Conservation (phyloP, 306 rosid genomes). For the Purshia tridentata region DNA sequence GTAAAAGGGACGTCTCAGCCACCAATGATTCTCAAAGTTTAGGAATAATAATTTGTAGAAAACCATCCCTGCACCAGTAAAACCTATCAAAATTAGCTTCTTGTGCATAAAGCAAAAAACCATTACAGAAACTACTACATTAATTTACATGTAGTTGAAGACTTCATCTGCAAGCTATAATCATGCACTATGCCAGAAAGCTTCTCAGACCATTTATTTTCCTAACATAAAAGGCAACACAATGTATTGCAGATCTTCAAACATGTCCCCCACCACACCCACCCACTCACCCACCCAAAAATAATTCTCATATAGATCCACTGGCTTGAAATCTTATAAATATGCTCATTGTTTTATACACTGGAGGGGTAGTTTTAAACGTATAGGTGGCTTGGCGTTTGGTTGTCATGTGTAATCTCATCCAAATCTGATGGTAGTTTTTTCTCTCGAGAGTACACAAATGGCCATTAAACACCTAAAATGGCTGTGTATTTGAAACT, state of each 20-base stretch:
- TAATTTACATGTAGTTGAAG: background rate
- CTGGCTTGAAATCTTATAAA: background rate
- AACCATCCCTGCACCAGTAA: conserved; percentile 64
- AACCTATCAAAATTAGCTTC: conserved; percentile 14
- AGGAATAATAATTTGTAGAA: conserved; percentile 63
- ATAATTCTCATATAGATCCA: no score
- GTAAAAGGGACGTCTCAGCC: background rate
- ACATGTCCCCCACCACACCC: no score
- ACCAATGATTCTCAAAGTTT: conserved; percentile 44
- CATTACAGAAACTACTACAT: background rate
- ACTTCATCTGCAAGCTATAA: background rate
- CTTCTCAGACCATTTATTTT: background rate
- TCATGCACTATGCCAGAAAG: background rate
- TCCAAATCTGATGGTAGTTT: background rate
- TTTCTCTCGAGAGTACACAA: background rate
- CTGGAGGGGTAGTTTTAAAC: background rate
- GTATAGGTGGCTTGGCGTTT: background rate
- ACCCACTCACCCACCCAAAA: no score
- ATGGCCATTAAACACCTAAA: no score
- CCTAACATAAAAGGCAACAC: background rate
- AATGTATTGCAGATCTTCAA: background rate
- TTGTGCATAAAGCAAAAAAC: background rate
- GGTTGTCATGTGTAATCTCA: background rate
- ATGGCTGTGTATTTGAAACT: no score
- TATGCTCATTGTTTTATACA: background rate